A percentile compares a stretch with the other conserved stretches of the same genome.
phyloP scores from a whole-genome alignment of 495 filamentous ascomycete genomes.

The Neurospora sp. region DNA sequence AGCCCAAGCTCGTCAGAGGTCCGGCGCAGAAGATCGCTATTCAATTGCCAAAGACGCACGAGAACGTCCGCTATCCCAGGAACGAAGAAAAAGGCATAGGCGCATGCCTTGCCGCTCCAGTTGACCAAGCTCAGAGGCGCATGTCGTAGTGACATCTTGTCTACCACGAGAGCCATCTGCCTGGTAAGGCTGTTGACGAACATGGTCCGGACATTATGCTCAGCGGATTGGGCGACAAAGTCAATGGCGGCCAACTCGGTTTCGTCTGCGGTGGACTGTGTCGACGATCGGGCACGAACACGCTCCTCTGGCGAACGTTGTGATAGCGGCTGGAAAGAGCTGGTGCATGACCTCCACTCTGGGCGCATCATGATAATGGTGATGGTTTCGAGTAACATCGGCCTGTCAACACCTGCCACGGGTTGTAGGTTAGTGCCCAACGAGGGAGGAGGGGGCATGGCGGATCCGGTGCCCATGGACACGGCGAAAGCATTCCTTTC shows the following conservation, averaged over 20 bases:
- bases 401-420: slow-evolving; percentile 41
- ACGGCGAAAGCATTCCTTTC: slow-evolving; percentile 41
- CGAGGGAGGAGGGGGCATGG: slow-evolving; percentile 46
- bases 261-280: slow-evolving; percentile 42
- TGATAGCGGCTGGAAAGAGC: slow-evolving; percentile 49
- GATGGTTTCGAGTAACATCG: slow-evolving; percentile 74
- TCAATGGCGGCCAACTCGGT: slow-evolving; percentile 45
- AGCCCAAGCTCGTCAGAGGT: slow-evolving; percentile 55
- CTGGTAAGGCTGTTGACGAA: slow-evolving; percentile 79
- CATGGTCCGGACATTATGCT: slow-evolving; percentile 88
- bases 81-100: slow-evolving; percentile 95
- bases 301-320: slow-evolving; percentile 36
- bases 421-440: slow-evolving; percentile 23
- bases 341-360: slow-evolving; percentile 75
- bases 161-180: slow-evolving; percentile 82
- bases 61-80: slow-evolving; percentile 81
- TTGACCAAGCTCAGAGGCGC: slow-evolving; percentile 87
- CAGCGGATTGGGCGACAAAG: slow-evolving; percentile 78
- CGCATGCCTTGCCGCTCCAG: slow-evolving; percentile 88
- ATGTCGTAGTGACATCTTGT: slow-evolving; percentile 81
- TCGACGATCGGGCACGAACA: slow-evolving; percentile 21
- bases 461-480: slow-evolving; percentile 23
- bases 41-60: slow-evolving; percentile 70
- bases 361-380: slow-evolving; percentile 83
- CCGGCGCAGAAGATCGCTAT: slow-evolving; percentile 54